Evolutionary conservation across 495 filamentous ascomycete genomes (phyloP).

Genomic region (Podospora conica): DNA sequence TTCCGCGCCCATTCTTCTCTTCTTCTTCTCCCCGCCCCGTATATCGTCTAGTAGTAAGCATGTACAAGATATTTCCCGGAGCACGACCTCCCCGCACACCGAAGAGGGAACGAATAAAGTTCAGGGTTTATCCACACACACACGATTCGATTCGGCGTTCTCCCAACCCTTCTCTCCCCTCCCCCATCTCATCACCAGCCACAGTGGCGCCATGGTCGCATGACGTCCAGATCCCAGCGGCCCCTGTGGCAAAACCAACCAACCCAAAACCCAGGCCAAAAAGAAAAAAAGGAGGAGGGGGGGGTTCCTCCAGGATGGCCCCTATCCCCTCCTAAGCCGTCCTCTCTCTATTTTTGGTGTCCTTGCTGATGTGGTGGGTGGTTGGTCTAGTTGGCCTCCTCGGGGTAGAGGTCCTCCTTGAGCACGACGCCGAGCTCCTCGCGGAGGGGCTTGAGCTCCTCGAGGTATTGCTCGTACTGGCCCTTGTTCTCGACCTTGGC

Average conservation of each 20-base stretch:
- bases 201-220: not conserved
- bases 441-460: slow-evolving; percentile 83
- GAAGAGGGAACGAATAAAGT: not conserved
- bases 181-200: not conserved
- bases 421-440: slow-evolving; percentile 88
- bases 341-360: not conserved
- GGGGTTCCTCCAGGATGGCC: not conserved
- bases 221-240: not conserved
- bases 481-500: slow-evolving; percentile 97
- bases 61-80: slow-evolving; percentile 5
- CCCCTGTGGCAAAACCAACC: not conserved
- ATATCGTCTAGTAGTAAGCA: slow-evolving; percentile 11
- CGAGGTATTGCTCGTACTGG: slow-evolving; percentile 97
- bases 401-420: slow-evolving; percentile 92
- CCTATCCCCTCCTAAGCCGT: not conserved
- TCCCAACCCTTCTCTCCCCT: not conserved
- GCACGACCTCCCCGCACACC: not conserved
- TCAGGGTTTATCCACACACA: not conserved
- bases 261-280: not conserved
- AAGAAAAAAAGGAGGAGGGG: not conserved
- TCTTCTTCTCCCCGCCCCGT: not conserved
- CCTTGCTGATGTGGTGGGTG: not conserved
- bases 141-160: not conserved
- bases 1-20: not conserved
- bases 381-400: slow-evolving; percentile 45